phyloP scores from a whole-genome alignment of 2,329 filamentous ascomycete species.

The Talaromyces sp. region DNA sequence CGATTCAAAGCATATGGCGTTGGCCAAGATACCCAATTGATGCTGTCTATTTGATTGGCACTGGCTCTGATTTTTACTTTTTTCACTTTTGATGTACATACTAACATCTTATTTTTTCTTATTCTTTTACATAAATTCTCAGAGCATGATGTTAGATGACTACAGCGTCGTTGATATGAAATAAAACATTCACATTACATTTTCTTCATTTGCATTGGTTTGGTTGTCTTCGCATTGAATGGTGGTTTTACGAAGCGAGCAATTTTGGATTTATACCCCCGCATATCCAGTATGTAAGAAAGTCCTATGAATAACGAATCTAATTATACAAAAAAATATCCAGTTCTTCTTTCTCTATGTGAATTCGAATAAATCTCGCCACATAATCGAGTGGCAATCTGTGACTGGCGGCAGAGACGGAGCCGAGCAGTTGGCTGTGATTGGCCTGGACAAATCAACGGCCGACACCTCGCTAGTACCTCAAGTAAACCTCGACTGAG shows the following conservation, averaged over 20 bases:
- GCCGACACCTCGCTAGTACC: constrained; percentile 7
- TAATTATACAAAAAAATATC: background rate
- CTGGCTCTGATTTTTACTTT: constrained; percentile 21
- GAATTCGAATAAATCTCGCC: background rate
- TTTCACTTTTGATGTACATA: constrained; percentile 23
- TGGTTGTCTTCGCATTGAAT: background rate
- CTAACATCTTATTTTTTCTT: constrained; percentile 14
- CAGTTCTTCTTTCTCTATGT: background rate
- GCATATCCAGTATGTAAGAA: constrained; percentile 1
- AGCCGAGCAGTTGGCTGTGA: background rate
- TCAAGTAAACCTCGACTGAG: background rate
- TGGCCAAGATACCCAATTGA: constrained; percentile 56
- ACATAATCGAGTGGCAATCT: background rate
- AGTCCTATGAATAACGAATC: background rate
- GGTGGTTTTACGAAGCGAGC: background rate
- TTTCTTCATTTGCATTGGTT: background rate
- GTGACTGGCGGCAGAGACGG: background rate
- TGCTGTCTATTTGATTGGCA: constrained; percentile 62
- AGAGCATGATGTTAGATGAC: constrained; percentile 5
- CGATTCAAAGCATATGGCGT: constrained; percentile 67
- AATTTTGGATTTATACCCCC: background rate
- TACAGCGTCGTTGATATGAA: constrained; percentile 9
- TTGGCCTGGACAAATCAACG: constrained; percentile 18
- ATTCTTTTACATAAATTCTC: constrained; percentile 12
- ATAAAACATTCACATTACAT: background rate